Evolutionary conservation across 108 stramenopile species (phyloP), one percentile per base, ranked within the genome.

Genomic region (Skeletonema costatum): DNA sequence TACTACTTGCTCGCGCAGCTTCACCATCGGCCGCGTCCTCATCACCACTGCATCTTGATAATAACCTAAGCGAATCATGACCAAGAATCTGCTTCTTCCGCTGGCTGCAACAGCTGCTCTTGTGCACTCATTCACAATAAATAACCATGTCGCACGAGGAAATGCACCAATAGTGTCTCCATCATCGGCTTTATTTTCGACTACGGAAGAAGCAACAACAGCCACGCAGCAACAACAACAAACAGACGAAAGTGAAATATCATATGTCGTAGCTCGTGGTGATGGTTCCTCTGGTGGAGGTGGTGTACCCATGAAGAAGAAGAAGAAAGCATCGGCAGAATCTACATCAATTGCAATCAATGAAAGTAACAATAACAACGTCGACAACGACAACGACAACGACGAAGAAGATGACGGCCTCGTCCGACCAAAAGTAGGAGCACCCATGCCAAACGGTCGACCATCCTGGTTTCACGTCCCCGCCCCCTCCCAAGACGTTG

Each of bases 261-360:
- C 53, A 32, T 95, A 95, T 67, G 64, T 77, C 35, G 59, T 88
- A 36, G 64, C 83, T 14, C 73, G 94, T 30, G 94, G 94, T 10
- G 94, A 95, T 80, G 94, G 94, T 31, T 88, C 87, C 9, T 74
- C 87, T 36, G 94, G 94, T 14, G 94, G 94, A 13, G 94, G 94
- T 48, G 94, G 94, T 5, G 80, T 92, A 31, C 87, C 92, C 39
- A 95, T 95, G 94, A 92, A 90, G 13, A 60, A 41, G 61, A 64
- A 39, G 39, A 41, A 56, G 19, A 56, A 56, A 56, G 19, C 32
- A 64, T 16, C 72, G 7, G 14, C 42, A 56, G 53, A 56, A 25
- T 21, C 53, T 29, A 56, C n/a, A 10, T 21, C 53, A 29, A 56
- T 10, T 21, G n/a, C 25, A 10, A 25, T 9, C 1, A 44, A 32